phyloP scores from a whole-genome alignment of 805 yeast genomes.

The Maudiozyma bulderi region DNA sequence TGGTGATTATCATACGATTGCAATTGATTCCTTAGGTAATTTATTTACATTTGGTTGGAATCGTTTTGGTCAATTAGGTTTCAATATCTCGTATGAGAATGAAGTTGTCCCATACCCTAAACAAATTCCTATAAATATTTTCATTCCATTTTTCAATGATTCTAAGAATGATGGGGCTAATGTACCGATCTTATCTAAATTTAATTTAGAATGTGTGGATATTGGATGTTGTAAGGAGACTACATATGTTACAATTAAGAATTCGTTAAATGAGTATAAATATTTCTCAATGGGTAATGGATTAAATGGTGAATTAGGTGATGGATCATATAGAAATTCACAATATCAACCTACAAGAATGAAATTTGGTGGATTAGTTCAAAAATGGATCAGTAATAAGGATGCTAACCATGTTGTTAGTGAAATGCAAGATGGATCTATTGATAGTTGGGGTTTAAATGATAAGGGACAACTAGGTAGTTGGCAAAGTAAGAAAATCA shows the following conservation, averaged over 20 bases:
- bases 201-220: constrained; percentile 40
- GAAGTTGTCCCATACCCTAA: constrained; percentile 67
- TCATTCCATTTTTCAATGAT: constrained; percentile 30
- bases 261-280: constrained; percentile 12
- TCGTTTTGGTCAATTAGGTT: constrained; percentile 75
- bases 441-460: constrained; percentile 72
- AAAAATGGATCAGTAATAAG: constrained; percentile 46
- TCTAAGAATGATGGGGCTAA: constrained; percentile 25
- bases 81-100: constrained; percentile 52
- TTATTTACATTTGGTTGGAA: constrained; percentile 86
- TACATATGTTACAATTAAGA: constrained; percentile 38
- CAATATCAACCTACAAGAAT: constrained; percentile 57
- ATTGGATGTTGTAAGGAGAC: constrained; percentile 68
- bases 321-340: constrained; percentile 64
- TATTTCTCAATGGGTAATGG: constrained; percentile 73
- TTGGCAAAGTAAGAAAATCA: constrained; percentile 38
- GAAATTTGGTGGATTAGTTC: constrained; percentile 25
- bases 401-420: constrained; percentile 45
- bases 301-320: constrained; percentile 76
- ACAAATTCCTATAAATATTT: constrained; percentile 31
- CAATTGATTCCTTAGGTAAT: constrained; percentile 53
- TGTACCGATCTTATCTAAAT: constrained; percentile 8
- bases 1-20: constrained; percentile 68
- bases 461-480: constrained; percentile 76
- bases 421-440: constrained; percentile 45